Conservation (phyloP, 164 flowering plant species). For the Umbilicus rupestris region DNA sequence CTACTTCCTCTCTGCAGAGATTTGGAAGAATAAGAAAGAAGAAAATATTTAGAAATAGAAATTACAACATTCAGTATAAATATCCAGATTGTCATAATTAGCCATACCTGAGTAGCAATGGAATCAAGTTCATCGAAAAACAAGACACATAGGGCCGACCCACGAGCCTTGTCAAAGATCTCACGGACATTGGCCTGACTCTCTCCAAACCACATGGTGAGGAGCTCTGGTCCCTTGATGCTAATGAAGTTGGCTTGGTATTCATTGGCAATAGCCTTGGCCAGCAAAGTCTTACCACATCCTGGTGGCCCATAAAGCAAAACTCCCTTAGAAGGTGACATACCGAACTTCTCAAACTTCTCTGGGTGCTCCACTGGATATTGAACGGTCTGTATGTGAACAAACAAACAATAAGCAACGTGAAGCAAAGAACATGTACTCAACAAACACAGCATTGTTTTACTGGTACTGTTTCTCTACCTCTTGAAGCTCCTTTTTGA, state of each 20-base stretch:
- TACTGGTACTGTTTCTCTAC: not conserved
- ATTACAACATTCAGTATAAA: not conserved
- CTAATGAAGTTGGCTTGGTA: slow-evolving; percentile 36
- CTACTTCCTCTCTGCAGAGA: slow-evolving; percentile 24
- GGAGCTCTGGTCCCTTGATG: slow-evolving; percentile 32
- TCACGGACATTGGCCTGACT: slow-evolving; percentile 40
- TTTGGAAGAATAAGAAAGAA: not conserved
- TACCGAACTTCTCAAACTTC: slow-evolving; percentile 32
- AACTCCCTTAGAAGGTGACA: slow-evolving; percentile 35
- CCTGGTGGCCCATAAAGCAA: slow-evolving; percentile 38
- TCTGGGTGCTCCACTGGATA: slow-evolving; percentile 34
- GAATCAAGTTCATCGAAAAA: slow-evolving; percentile 33
- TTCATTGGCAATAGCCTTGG: slow-evolving; percentile 37
- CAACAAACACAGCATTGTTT: not conserved
- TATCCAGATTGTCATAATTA: not conserved
- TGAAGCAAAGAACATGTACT: not conserved
- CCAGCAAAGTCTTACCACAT: slow-evolving; percentile 32
- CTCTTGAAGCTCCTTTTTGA: slow-evolving; percentile 28
- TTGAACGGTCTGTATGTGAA: slow-evolving; percentile 22
- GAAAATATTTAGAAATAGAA: not conserved
- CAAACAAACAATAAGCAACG: not conserved
- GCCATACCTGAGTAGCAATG: slow-evolving; percentile 26
- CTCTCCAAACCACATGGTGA: slow-evolving; percentile 41
- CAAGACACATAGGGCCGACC: slow-evolving; percentile 26
- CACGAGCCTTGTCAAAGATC: slow-evolving; percentile 31